Percentiles rank a stretch among this genome's conserved stretches.
These are phyloP conservation scores for Ploettnerulaceae sp. DNA, from an alignment of 2,329 filamentous ascomycete genomes.

Conservation along the genomic window DNA sequence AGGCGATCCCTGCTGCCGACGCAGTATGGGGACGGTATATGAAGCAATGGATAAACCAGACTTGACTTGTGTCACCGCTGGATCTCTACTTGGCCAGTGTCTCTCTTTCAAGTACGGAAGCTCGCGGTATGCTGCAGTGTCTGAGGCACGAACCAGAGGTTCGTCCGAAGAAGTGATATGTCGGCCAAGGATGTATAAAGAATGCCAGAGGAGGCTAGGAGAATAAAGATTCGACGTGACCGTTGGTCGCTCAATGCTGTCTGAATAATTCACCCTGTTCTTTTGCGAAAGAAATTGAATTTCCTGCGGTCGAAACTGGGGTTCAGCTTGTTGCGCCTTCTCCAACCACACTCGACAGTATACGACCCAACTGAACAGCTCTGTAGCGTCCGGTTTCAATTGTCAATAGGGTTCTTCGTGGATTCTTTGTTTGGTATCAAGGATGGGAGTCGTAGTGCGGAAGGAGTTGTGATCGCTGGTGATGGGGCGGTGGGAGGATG, in stretches of 20 bases:
- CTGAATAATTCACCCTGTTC: neutral
- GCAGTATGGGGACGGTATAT: neutral
- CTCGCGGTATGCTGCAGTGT: conserved; percentile 28
- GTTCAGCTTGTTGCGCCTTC: neutral
- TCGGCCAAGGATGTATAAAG: neutral
- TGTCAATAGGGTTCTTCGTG: neutral
- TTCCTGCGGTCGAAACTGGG: neutral
- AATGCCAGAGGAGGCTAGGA: neutral
- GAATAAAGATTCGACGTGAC: conserved; percentile 1
- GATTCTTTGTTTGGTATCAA: neutral
- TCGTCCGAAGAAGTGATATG: conserved; percentile 24
- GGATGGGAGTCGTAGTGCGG: neutral
- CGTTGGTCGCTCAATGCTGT: neutral
- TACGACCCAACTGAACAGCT: neutral
- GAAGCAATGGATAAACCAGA: neutral
- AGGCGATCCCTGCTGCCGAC: conserved; percentile 6
- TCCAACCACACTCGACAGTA: neutral
- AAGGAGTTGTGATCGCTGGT: neutral
- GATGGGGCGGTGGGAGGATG: no score
- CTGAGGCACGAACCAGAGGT: conserved; percentile 32
- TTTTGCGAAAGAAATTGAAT: neutral
- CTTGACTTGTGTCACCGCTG: conserved; percentile 4
- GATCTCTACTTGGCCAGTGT: conserved; percentile 1
- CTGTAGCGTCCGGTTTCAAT: neutral
- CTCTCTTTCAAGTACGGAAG: conserved; percentile 12